Evolutionary conservation across 768 basidiomycete genomes (phyloP).

Genomic region (Crucibulum laeve): DNA sequence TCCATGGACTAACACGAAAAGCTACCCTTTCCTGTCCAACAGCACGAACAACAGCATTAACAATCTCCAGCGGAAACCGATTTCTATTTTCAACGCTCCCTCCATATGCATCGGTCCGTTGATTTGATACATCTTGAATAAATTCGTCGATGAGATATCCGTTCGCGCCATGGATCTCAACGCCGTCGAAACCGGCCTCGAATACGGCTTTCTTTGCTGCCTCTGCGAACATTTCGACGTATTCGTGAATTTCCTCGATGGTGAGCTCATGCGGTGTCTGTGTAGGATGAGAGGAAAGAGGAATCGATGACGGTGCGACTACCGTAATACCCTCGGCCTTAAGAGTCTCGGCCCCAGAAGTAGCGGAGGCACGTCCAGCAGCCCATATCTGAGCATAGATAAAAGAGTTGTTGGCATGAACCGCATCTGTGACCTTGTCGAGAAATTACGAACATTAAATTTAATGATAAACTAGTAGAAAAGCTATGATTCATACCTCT

Average conservation of each 20-base stretch:
- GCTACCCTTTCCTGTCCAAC: conserved; percentile 35
- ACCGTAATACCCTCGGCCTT: neutral
- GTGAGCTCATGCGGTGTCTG: conserved; percentile 18
- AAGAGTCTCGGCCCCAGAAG: neutral
- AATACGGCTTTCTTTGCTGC: conserved; percentile 39
- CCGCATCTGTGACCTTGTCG: conserved; percentile 20
- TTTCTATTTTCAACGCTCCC: conserved; percentile 47
- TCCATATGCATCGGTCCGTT: conserved; percentile 52
- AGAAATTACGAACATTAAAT: conserved; percentile 35
- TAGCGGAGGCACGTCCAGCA: neutral
- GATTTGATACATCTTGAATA: conserved; percentile 36
- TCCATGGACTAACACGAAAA: conserved; percentile 46
- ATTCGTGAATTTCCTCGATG: conserved; percentile 33
- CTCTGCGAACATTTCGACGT: conserved; percentile 33
- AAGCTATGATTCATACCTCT: conserved; percentile 24
- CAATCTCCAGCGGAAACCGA: conserved; percentile 42
- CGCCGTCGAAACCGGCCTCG: conserved; percentile 43
- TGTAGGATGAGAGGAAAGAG: neutral
- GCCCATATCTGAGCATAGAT: conserved; percentile 1
- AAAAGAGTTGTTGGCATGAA: conserved; percentile 1
- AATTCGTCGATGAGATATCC: conserved; percentile 42
- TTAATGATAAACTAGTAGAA: neutral
- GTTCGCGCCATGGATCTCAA: conserved; percentile 36
- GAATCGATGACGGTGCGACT: conserved; percentile 2
- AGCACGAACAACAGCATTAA: conserved; percentile 31